Evolutionary conservation across 2,329 filamentous ascomycete genomes (phyloP).

Genomic region (Aschersonia sp.): DNA sequence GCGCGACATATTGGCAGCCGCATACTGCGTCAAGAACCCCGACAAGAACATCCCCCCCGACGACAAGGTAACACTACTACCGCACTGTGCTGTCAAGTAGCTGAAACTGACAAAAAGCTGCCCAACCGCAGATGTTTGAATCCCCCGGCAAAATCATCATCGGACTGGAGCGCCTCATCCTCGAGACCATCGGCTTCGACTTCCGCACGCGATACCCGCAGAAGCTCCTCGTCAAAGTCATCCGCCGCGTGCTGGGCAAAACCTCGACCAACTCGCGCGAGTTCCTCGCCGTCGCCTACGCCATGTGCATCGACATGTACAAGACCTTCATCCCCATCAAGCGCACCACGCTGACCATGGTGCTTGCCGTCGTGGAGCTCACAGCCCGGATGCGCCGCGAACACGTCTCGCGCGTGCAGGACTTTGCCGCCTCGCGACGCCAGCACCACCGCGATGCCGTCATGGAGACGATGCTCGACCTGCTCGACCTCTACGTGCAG

Average conservation of each 20-base stretch:
- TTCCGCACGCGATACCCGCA: constrained; percentile 84
- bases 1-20: constrained; percentile 78
- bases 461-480: constrained; percentile 73
- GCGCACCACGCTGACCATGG: constrained; percentile 75
- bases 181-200: constrained; percentile 88
- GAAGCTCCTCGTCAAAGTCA: constrained; percentile 68
- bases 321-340: constrained; percentile 89
- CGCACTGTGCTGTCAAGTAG: neutral
- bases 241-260: constrained; percentile 37
- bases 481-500: constrained; percentile 86
- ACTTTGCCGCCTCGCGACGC: constrained; percentile 25
- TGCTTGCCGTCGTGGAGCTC: constrained; percentile 68
- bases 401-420: constrained; percentile 32
- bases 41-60: constrained; percentile 61
- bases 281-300: constrained; percentile 58
- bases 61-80: constrained; percentile 46
- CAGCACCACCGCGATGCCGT: constrained; percentile 32
- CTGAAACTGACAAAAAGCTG: too few species aligned
- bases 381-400: constrained; percentile 53
- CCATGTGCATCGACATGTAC: constrained; percentile 78
- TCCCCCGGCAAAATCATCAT: constrained; percentile 67
- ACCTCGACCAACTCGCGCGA: constrained; percentile 11
- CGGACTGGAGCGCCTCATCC: constrained; percentile 78
- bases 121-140: constrained; percentile 56
- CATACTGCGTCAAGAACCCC: constrained; percentile 67